phyloP scores from a whole-genome alignment of 257 asterid genomes.

The Gentiana straminea region DNA sequence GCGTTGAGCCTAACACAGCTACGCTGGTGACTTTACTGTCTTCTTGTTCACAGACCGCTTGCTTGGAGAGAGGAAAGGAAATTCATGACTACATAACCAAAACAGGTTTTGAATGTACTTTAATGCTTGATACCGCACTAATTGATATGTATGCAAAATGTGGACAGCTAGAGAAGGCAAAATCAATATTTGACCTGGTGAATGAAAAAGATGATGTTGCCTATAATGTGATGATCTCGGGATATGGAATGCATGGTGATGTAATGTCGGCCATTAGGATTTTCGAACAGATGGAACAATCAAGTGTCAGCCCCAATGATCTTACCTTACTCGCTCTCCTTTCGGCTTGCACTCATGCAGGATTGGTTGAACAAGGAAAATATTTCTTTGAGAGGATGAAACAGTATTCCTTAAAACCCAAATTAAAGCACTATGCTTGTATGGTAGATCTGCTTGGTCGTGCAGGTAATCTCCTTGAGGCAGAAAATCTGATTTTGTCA shows the following conservation, averaged over 20 bases:
- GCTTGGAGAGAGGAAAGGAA: slow-evolving; percentile 39
- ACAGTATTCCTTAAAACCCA: slow-evolving; percentile 38
- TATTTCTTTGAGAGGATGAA: slow-evolving; percentile 38
- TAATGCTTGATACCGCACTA: slow-evolving; percentile 52
- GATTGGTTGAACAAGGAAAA: slow-evolving; percentile 54
- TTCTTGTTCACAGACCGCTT: slow-evolving; percentile 50
- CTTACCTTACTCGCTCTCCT: slow-evolving; percentile 64
- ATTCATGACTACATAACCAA: slow-evolving; percentile 42
- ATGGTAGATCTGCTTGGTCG: slow-evolving; percentile 74
- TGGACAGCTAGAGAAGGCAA: slow-evolving; percentile 42
- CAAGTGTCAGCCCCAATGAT: slow-evolving; percentile 33
- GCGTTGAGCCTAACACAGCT: slow-evolving; percentile 38
- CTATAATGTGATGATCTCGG: slow-evolving; percentile 74
- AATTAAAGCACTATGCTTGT: slow-evolving; percentile 62
- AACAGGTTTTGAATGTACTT: slow-evolving; percentile 21
- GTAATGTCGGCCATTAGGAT: slow-evolving; percentile 42
- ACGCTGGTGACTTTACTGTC: slow-evolving; percentile 52
- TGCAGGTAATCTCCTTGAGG: slow-evolving; percentile 50
- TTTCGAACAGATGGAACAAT: slow-evolving; percentile 49
- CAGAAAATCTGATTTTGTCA: slow-evolving; percentile 48
- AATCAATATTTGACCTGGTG: slow-evolving; percentile 47
- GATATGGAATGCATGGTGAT: slow-evolving; percentile 67
- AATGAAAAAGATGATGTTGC: slow-evolving; percentile 42
- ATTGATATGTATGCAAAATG: slow-evolving; percentile 80
- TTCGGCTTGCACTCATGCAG: slow-evolving; percentile 76